Base-by-base conservation (phyloP, 2,329 filamentous ascomycete genomes). In the Cryphonectria nitschkei region DNA sequence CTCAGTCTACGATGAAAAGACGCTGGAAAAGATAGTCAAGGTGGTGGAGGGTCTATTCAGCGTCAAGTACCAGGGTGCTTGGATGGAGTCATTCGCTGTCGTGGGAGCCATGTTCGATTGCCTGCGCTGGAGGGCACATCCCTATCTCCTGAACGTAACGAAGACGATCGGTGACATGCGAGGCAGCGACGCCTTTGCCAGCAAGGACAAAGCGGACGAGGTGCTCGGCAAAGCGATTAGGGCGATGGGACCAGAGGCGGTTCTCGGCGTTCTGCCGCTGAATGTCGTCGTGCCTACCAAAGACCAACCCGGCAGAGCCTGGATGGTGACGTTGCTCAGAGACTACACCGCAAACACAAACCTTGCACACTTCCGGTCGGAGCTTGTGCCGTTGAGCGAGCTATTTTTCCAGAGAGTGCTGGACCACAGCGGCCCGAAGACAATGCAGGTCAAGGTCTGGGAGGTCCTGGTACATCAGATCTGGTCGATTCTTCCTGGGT, bases 391-490 rank as follows among this genome's bases (percentile, higher is more conserved):
- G 22, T 84, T 99, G 34, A 98, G 95, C 79, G 93, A 97, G 79
- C 83, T 88, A 65, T 93, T 99, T 85, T 98, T 95, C 80, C 93
- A 98, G 79, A 90, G 89, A 74, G 93, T 98, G 6, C 84, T 97
- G 63, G 92, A 97, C 73, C 92, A 97, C 76, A 93, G 92, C 19
- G 84, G 88, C 32, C 93, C 95, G 78, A 98, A 97, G 85, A 96
- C 94, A 0, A 95, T 97, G 87, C 94, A 98, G 80, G 88, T 96
- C 78, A 99, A 99, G 85, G 97, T 99, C 71, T 99, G 96, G 79
- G 95, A 99, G 82, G 98, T 96, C 0, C 85, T 99, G 5, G 93
- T 99, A 11, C 92, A 97, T 75, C 96, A 99, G 79, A 95, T 95
- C 58, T 99, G 96, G 96, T 94, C 93, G 0, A 91, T 93, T 67